Evolutionary conservation across 768 basidiomycete genomes (phyloP), one percentile per base, ranked within the genome.

Genomic region (Lactifluus piperatus): DNA sequence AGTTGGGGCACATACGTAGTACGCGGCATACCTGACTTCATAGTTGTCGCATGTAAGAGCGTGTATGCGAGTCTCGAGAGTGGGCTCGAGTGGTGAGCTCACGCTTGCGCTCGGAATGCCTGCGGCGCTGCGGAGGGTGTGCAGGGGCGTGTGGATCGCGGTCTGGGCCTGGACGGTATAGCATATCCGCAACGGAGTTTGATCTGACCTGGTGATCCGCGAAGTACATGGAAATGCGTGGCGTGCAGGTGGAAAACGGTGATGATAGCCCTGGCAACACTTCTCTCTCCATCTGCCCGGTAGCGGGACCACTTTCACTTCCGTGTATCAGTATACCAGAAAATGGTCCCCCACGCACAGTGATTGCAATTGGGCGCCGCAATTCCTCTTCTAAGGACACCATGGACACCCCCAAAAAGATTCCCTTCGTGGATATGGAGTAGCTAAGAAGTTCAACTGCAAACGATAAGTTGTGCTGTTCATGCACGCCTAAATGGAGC

Each of bases 381-480:
- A 62, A 64, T 44, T 61, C 65, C 13, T 49, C 52, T 7, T 43
- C 43, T 37, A 60, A 46, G 10, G 62, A 36, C 7, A 58, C 22
- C 14, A 47, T 43, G 2, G 59, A 54, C 2, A 68, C 62, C 30
- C 73, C 62, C 5, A 72, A 68, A 52, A 75, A 55, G 5, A 39
- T 52, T 29, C 64, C 68, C 13, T 82, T 76, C 58, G 72, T 72
- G 24, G 84, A 80, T 62, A 84, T 79, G 5, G 85, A 82, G 7
- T 83, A 77, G 24, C 77, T 79, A 63, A 89, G 75, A 68, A 94
- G 90, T 11, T 85, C 82, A n/a, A 97, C 90, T 1, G 88, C 86
- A 64, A 94, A 94, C 16, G 95, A 79, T 27, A 97, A 76, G 67
- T 94, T 95, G 67, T 84, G 89, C 71, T 95, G 93, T 39, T 91